phyloP scores from a whole-genome alignment of 2,329 filamentous ascomycete species.

The Acarospora socialis region DNA sequence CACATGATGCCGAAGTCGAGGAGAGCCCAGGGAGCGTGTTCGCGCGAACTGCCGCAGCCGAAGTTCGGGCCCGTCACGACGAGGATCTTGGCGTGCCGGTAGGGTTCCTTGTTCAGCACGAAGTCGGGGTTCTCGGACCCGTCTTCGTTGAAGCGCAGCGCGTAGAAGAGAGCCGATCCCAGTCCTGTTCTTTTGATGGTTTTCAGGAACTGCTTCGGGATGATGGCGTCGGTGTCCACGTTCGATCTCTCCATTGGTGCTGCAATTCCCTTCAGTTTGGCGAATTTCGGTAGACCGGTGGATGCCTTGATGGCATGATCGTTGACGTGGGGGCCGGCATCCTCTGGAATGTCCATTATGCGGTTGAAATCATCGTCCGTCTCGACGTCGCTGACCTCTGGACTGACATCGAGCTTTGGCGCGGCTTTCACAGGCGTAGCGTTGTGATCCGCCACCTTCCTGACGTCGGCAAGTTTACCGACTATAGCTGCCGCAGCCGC shows the following conservation, averaged over 20 bases:
- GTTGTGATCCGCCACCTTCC: constrained; percentile 53
- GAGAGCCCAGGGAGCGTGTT: constrained; percentile 94
- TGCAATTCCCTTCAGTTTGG: constrained; percentile 68
- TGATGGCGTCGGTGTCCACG: constrained; percentile 97
- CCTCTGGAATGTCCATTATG: constrained; percentile 48
- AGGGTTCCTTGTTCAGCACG: constrained; percentile 80
- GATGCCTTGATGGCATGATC: constrained; percentile 35
- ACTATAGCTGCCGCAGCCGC: constrained; percentile 80
- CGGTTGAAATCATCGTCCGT: constrained; percentile 50
- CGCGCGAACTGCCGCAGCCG: constrained; percentile 80
- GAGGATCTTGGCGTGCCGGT: constrained; percentile 71
- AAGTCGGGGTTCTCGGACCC: constrained; percentile 67
- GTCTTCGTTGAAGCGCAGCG: constrained; percentile 61
- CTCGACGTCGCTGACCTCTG: constrained; percentile 43
- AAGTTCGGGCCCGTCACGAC: constrained; percentile 90
- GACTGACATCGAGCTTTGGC: constrained; percentile 45
- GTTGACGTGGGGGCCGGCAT: constrained; percentile 52
- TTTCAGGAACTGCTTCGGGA: constrained; percentile 98
- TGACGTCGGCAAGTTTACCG: constrained; percentile 83
- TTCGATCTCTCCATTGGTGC: constrained; percentile 80
- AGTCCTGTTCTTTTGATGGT: constrained; percentile 97
- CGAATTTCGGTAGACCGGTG: constrained; percentile 69
- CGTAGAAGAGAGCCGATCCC: constrained; percentile 73
- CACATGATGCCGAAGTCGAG: constrained; percentile 93
- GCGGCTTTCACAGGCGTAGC: constrained; percentile 38